Evolutionary conservation across 257 asterid species (phyloP).

Genomic region (Gynochthodes officinalis): DNA sequence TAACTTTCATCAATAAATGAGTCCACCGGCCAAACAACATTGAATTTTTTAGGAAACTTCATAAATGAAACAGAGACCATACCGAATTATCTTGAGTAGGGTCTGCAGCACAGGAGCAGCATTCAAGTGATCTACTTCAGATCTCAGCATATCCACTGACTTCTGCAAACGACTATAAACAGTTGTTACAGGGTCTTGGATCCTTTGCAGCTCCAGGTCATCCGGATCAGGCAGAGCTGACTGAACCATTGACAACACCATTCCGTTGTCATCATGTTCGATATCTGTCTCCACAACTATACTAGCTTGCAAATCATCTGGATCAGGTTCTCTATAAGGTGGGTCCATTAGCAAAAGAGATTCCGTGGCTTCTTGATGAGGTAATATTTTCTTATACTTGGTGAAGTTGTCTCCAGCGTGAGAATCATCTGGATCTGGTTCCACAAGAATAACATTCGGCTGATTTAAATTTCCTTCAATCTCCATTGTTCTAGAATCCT

Average conservation of each 20-base stretch:
- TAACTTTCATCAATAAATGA: conserved; percentile 4
- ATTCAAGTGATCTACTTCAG: conserved; percentile 51
- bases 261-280: conserved; percentile 26
- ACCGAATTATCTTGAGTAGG: conserved; percentile 58
- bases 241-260: conserved; percentile 17
- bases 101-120: conserved; percentile 48
- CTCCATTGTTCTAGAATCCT: conserved; percentile 21
- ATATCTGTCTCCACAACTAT: conserved; percentile 28
- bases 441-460: conserved; percentile 7
- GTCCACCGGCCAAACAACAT: conserved; percentile 1
- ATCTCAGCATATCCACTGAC: conserved; percentile 55
- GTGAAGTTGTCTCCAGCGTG: conserved; percentile 15
- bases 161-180: conserved; percentile 64
- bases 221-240: conserved; percentile 47
- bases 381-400: conserved; percentile 10
- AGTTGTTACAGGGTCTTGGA: conserved; percentile 74
- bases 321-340: conserved; percentile 21
- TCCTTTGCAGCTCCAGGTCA: conserved; percentile 64
- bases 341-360: background rate
- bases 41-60: background rate
- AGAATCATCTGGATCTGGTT: conserved; percentile 37
- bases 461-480: conserved; percentile 1
- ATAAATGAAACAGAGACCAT: background rate
- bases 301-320: conserved; percentile 24
- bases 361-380: conserved; percentile 14